These are phyloP conservation scores for Fusarium abutilonis DNA, from an alignment of 2,329 filamentous ascomycete genomes.

Conservation along the genomic window DNA sequence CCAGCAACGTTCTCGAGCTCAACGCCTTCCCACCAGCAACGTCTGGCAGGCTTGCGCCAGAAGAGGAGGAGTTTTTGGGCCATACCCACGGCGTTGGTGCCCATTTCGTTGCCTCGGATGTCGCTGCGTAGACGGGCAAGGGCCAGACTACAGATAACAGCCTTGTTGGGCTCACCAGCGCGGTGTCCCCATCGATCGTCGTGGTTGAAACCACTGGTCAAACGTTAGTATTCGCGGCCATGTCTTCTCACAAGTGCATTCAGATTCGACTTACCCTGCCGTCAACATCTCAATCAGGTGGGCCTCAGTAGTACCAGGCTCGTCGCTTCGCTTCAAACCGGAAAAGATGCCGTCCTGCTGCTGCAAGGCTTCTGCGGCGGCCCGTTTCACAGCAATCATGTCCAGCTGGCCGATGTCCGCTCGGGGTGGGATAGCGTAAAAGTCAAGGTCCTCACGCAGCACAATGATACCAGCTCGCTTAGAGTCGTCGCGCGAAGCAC, in stretches of 20 bases:
- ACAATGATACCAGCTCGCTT: conserved; percentile 98
- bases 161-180: conserved; percentile 97
- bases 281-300: conserved; percentile 99
- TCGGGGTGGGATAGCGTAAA: conserved; percentile 92
- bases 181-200: conserved; percentile 96
- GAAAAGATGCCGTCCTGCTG: conserved; percentile 96
- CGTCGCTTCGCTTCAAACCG: conserved; percentile 91
- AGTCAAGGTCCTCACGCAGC: conserved; percentile 93
- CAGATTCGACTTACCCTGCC: conserved; percentile 76
- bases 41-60: conserved; percentile 94
- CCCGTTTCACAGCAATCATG: conserved; percentile 96
- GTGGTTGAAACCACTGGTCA: conserved; percentile 89
- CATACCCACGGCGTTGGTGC: conserved; percentile 90
- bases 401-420: conserved; percentile 85
- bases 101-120: conserved; percentile 80
- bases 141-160: conserved; percentile 95
- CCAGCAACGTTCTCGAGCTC: conserved; percentile 90
- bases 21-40: conserved; percentile 99
- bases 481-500: conserved; percentile 77
- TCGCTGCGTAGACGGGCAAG: conserved; percentile 93
- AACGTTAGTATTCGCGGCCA: conserved; percentile 3
- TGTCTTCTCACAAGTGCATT: not conserved
- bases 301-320: conserved; percentile 95
- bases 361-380: conserved; percentile 85
- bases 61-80: conserved; percentile 97